Evolutionary conservation across 169 alveolate genomes (phyloP).

Genomic region (Cryptosporidium sp.): DNA sequence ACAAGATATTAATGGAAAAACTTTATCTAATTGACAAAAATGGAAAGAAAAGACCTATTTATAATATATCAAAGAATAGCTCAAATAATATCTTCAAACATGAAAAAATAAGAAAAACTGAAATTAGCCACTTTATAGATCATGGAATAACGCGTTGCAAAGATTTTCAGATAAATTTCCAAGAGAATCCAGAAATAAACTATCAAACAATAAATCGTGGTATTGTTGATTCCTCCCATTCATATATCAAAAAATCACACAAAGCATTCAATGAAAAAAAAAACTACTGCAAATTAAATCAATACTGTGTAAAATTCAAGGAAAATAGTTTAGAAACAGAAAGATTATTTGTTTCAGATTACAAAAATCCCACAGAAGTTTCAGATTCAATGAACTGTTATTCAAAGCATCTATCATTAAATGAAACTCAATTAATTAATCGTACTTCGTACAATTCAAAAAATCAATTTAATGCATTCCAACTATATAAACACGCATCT

Average conservation of each 20-base stretch:
- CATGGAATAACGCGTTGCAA: background rate
- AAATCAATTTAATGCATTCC: background rate
- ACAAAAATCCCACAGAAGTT: background rate
- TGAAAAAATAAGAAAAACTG: slow-evolving; percentile 26
- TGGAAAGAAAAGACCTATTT: slow-evolving; percentile 8
- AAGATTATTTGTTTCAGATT: background rate
- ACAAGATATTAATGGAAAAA: background rate
- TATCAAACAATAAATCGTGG: background rate
- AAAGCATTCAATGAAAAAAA: background rate
- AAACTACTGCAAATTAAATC: background rate
- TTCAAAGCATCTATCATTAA: background rate
- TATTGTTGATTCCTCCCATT: background rate
- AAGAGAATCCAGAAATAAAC: background rate
- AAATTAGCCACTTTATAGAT: background rate
- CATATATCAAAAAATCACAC: background rate
- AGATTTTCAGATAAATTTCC: background rate
- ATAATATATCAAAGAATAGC: slow-evolving; percentile 1
- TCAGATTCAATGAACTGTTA: slow-evolving; percentile 3
- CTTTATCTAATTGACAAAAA: background rate
- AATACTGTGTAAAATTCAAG: background rate
- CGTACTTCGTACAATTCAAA: background rate
- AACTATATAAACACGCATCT: slow-evolving; percentile 7
- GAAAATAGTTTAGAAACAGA: background rate
- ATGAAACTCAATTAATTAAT: slow-evolving; percentile 2
- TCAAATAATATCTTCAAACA: slow-evolving; percentile 2